phyloP scores from a whole-genome alignment of 129 eudicot species.

The Kitagawia praeruptora region DNA sequence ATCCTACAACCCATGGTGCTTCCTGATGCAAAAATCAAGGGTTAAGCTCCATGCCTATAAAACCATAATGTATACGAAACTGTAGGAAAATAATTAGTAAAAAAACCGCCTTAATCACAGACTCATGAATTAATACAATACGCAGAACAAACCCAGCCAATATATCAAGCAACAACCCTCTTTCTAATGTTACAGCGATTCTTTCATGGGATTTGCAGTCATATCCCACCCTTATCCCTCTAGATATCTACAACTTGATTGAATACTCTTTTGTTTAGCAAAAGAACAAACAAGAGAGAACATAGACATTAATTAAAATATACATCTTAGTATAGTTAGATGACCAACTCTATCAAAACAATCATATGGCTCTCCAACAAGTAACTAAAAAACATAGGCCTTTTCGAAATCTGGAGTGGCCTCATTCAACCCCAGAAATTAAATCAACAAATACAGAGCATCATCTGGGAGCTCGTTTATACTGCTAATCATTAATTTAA shows the following conservation, averaged over 20 bases:
- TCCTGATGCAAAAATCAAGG: conserved; percentile 30
- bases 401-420: no score
- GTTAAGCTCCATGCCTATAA: conserved; percentile 1
- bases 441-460: background rate
- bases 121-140: background rate
- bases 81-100: background rate
- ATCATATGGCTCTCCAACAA: background rate
- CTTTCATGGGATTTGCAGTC: background rate
- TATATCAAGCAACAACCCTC: background rate
- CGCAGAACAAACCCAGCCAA: background rate
- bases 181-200: background rate
- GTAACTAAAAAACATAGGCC: background rate
- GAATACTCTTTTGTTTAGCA: background rate
- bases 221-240: background rate
- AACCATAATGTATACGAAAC: background rate
- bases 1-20: conserved; percentile 56
- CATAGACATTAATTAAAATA: no score
- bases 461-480: background rate
- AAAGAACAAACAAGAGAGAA: no score
- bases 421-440: background rate
- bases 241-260: background rate
- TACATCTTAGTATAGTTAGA: background rate
- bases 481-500: background rate
- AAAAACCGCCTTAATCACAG: background rate
- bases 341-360: background rate